Percentiles rank a stretch among this genome's conserved stretches.
phyloP scores from a whole-genome alignment of 305 asterid species.

The Fraxinus platypoda region DNA sequence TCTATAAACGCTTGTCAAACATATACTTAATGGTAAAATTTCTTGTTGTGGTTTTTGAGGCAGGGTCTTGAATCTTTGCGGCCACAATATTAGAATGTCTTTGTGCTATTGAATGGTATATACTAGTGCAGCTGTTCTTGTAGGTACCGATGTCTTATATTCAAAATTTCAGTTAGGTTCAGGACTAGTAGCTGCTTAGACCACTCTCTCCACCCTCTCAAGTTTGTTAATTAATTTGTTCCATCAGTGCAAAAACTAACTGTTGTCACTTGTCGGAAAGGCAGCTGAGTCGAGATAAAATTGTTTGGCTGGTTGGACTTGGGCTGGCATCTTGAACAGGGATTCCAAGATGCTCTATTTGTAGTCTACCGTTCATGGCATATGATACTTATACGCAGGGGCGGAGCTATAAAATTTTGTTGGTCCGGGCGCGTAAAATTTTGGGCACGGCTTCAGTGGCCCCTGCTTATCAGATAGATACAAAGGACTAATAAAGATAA shows the following conservation, averaged over 20 bases:
- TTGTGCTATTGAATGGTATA: no score
- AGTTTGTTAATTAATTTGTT: no score
- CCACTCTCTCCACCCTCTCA: neutral
- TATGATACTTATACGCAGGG: neutral
- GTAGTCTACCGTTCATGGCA: neutral
- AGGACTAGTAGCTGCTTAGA: neutral
- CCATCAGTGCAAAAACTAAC: neutral
- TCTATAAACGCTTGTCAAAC: no score
- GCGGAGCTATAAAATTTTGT: neutral
- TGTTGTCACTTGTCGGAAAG: neutral
- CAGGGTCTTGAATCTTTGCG: no score
- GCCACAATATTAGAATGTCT: no score
- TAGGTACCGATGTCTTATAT: neutral
- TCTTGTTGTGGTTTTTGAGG: no score
- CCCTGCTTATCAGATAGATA: neutral
- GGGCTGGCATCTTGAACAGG: neutral
- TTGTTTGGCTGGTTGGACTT: no score
- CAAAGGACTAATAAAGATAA: neutral
- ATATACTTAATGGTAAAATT: no score
- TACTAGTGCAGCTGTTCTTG: neutral
- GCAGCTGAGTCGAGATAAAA: neutral
- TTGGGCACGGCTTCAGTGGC: neutral
- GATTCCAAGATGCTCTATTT: neutral
- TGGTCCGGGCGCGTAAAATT: neutral
- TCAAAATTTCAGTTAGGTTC: no score